phyloP scores from a whole-genome alignment of 371 early-diverging fungal genomes.

The Saksenaea oblongispora region DNA sequence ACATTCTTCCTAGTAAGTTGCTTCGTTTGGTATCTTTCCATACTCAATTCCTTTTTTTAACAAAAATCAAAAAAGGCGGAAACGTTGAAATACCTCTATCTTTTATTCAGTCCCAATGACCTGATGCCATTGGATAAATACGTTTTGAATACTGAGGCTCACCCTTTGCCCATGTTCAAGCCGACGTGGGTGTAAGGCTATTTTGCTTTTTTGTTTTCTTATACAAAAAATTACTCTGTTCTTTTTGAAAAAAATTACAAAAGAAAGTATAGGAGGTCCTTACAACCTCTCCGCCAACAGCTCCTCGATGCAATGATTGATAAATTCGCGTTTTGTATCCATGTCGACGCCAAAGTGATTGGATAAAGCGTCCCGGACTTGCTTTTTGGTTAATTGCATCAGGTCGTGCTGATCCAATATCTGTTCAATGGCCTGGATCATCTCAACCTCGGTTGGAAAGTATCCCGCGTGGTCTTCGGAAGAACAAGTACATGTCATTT shows the following conservation, averaged over 20 bases:
- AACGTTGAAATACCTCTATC: constrained; percentile 93
- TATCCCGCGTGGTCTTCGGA: constrained; percentile 49
- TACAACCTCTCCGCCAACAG: constrained; percentile 12
- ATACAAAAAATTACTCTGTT: neutral
- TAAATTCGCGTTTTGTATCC: constrained; percentile 55
- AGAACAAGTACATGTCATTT: neutral
- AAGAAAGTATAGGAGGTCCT: neutral
- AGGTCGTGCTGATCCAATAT: constrained; percentile 74
- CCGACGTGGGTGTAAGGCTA: constrained; percentile 22
- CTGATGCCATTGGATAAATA: constrained; percentile 78
- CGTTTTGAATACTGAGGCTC: constrained; percentile 91
- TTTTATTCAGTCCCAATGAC: constrained; percentile 74
- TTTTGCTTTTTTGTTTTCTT: neutral
- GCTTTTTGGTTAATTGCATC: constrained; percentile 80
- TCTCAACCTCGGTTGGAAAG: constrained; percentile 71
- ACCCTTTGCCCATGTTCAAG: constrained; percentile 73
- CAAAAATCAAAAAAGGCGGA: constrained; percentile 74
- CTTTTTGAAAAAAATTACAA: constrained; percentile 5
- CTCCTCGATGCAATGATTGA: constrained; percentile 80
- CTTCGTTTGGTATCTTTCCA: neutral
- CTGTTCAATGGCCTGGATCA: constrained; percentile 72
- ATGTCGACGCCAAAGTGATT: constrained; percentile 74
- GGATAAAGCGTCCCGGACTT: constrained; percentile 79
- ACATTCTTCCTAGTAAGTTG: constrained; percentile 65
- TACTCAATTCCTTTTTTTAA: constrained; percentile 4